These are phyloP conservation scores for Naganishia sp. DNA, from an alignment of 1,284 basidiomycete genomes.

Conservation along the genomic window DNA sequence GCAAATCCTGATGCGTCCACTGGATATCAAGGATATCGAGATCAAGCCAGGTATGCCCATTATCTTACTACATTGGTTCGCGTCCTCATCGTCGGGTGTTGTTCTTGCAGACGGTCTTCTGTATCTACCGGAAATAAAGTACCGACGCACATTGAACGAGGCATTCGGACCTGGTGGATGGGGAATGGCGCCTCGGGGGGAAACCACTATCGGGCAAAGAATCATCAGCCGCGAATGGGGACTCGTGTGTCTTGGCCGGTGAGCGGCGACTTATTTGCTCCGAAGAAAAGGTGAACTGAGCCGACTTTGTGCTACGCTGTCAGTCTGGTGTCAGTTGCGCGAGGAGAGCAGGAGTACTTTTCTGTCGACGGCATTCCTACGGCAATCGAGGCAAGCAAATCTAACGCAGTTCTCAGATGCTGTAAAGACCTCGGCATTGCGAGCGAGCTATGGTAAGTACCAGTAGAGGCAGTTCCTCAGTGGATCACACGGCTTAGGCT, in stretches of 20 bases:
- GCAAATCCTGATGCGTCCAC: constrained; percentile 70
- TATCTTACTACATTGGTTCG: background rate
- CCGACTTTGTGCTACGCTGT: background rate
- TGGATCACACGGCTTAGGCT: background rate
- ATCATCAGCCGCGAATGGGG: constrained; percentile 94
- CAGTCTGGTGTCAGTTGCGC: constrained; percentile 84
- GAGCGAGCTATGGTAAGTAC: constrained; percentile 84
- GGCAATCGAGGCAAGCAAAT: constrained; percentile 92
- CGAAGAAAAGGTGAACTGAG: background rate
- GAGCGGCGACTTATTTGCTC: constrained; percentile 37
- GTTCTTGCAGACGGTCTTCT: constrained; percentile 76
- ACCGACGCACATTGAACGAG: constrained; percentile 87
- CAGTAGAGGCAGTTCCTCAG: background rate
- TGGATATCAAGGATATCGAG: constrained; percentile 80
- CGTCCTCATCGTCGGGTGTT: background rate
- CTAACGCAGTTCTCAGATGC: constrained; percentile 95
- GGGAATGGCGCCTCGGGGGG: constrained; percentile 91
- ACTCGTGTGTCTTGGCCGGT: constrained; percentile 89
- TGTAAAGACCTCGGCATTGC: constrained; percentile 97
- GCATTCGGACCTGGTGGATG: constrained; percentile 97
- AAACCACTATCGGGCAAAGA: constrained; percentile 85
- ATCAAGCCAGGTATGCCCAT: constrained; percentile 78
- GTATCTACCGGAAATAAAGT: constrained; percentile 97
- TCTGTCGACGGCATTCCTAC: constrained; percentile 88
- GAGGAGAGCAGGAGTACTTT: constrained; percentile 97